Evolutionary conservation across 2,329 filamentous ascomycete genomes (phyloP).

Genomic region (Fonsecaea monophora): DNA sequence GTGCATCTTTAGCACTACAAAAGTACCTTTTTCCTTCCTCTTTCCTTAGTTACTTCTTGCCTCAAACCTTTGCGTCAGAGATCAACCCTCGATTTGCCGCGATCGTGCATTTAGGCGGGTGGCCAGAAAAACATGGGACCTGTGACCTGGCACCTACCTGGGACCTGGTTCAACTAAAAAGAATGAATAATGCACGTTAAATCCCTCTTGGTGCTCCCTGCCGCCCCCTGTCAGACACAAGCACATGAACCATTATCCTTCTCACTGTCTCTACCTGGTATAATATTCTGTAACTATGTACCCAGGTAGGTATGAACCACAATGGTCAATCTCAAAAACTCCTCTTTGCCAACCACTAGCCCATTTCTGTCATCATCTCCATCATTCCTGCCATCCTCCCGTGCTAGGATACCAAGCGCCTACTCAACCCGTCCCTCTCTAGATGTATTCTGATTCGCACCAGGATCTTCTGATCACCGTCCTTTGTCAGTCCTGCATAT

Average conservation of each 20-base stretch:
- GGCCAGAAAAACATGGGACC: slow-evolving; percentile 6
- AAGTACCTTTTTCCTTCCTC: slow-evolving; percentile 15
- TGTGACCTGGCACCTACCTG: neutral
- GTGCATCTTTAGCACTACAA: slow-evolving; percentile 5
- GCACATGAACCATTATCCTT: neutral
- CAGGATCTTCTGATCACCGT: slow-evolving; percentile 1
- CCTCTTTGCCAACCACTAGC: neutral
- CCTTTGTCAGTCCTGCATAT: slow-evolving; percentile 13
- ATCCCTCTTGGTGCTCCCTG: neutral
- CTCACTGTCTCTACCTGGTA: neutral
- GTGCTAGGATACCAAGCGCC: slow-evolving; percentile 4
- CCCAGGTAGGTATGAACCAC: neutral
- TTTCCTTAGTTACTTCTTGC: slow-evolving; percentile 13
- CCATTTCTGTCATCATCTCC: slow-evolving; percentile 5
- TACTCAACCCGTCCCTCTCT: slow-evolving; percentile 9
- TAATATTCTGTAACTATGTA: neutral
- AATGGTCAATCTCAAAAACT: neutral
- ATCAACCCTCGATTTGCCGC: slow-evolving; percentile 15
- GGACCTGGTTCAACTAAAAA: slow-evolving; percentile 2
- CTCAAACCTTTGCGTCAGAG: slow-evolving; percentile 22
- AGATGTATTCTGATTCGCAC: too few species aligned
- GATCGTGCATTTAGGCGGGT: slow-evolving; percentile 17
- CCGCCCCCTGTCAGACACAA: neutral
- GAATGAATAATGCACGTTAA: neutral
- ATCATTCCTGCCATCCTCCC: slow-evolving; percentile 2